Base-by-base conservation (phyloP, 768 basidiomycete genomes). In the Nevesoporus exiguus region DNA sequence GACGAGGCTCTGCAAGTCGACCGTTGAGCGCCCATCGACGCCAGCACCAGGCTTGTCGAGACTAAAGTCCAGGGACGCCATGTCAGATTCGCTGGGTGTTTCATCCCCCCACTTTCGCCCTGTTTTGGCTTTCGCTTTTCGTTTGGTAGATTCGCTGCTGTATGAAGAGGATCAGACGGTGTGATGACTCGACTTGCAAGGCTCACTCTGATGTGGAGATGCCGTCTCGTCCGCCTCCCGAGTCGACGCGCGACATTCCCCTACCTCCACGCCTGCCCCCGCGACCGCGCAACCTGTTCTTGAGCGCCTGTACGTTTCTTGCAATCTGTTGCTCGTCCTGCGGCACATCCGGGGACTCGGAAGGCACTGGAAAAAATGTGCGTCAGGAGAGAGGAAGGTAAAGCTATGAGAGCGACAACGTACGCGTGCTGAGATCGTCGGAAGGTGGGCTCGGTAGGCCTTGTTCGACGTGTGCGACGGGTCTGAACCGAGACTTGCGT, bases 41-140 rank as follows among this genome's bases (percentile, higher is more conserved):
- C 66, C 55, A 7, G 66, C 58, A 49, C 77, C 77, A 1, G 73
- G 56, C 58, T 82, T 83, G 62, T 88, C 83, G 45, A 74, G 61
- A 59, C 88, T 92, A 70, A 90, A 98, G 71, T 99, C 94, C 49
- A 98, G 80, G 39, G 89, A 85, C 6, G 88, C 92, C 91, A 98
- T 96, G 59, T 98, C 97, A 15, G 80, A 78, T 59, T 92, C 90
- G 10, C 84, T 86, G 4, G 88, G 86, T 2, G 79, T 78, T 59
- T 85, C 81, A 63, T 96, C 84, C 22, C 86, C 93, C 97, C 97
- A 99, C 73, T 93, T 98, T 29, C 97, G 85, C 69, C 88, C 87
- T 14, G 75, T 63, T 72, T 94, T 93, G 3, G 79, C 68, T 51
- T 87, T 85, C 0, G 77, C 65, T 61, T 86, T 89, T 58, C 78